phyloP scores from a whole-genome alignment of 2,329 filamentous ascomycete species.

The Tricladium varicosporioides region DNA sequence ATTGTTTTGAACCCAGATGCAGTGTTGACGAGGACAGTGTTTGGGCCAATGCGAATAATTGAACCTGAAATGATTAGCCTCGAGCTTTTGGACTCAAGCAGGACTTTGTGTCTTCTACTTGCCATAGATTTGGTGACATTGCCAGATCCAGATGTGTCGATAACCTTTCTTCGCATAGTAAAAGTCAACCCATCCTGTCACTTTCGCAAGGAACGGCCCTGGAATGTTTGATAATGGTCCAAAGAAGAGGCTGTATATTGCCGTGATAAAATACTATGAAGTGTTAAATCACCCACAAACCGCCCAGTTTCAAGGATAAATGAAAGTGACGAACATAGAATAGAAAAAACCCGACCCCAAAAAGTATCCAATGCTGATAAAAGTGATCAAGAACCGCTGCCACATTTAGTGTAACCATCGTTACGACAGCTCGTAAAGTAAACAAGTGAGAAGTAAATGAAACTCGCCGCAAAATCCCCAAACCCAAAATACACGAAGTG shows the following conservation, averaged over 20 bases:
- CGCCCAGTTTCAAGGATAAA: no score
- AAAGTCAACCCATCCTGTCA: not conserved
- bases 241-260: slow-evolving; percentile 9
- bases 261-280: no score
- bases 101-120: not conserved
- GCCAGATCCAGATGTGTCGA: slow-evolving; percentile 12
- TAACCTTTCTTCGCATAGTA: slow-evolving; percentile 6
- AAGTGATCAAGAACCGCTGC: no score
- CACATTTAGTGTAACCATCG: no score
- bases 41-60: slow-evolving; percentile 1
- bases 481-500: no score
- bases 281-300: no score
- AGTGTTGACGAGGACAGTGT: not conserved
- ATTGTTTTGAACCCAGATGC: not conserved
- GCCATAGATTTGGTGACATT: slow-evolving; percentile 7
- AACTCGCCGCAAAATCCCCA: no score
- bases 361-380: no score
- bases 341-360: no score
- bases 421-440: no score
- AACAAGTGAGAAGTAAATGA: no score
- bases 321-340: no score
- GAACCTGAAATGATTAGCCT: not conserved
- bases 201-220: slow-evolving; percentile 6
- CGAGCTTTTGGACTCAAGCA: not conserved
- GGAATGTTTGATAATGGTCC: slow-evolving; percentile 10